These are phyloP conservation scores for Choanephora cucurbitarum DNA, from an alignment of 371 early-diverging fungal genomes.

Conservation along the genomic window DNA sequence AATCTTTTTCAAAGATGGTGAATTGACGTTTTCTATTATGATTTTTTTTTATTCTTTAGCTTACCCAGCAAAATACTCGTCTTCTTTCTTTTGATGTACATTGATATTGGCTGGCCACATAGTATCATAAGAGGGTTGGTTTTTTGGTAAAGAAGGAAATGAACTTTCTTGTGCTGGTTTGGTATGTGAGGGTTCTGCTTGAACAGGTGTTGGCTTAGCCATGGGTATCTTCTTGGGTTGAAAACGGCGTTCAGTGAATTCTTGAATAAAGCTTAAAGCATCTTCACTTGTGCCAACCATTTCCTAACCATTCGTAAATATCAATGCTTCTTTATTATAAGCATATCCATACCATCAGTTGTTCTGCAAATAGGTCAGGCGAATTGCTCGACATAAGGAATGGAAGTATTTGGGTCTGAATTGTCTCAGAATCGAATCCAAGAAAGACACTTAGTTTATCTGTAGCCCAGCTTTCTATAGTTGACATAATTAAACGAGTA, in stretches of 20 bases:
- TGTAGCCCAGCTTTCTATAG: slow-evolving; percentile 38
- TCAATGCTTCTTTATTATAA: neutral
- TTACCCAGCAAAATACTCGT: slow-evolving; percentile 50
- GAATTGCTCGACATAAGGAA: slow-evolving; percentile 35
- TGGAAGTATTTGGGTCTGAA: slow-evolving; percentile 42
- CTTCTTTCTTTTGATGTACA: slow-evolving; percentile 51
- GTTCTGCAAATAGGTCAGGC: slow-evolving; percentile 37
- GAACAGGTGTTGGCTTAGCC: neutral
- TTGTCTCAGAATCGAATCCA: slow-evolving; percentile 50
- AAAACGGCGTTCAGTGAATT: slow-evolving; percentile 39
- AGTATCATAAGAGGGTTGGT: slow-evolving; percentile 17
- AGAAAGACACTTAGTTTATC: slow-evolving; percentile 47
- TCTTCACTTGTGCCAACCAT: slow-evolving; percentile 41
- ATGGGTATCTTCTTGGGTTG: slow-evolving; percentile 1
- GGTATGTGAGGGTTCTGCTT: slow-evolving; percentile 6
- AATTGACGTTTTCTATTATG: no score
- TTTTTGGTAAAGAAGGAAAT: slow-evolving; percentile 35
- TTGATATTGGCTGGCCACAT: slow-evolving; percentile 48
- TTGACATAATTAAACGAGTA: slow-evolving; percentile 3
- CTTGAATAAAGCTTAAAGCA: slow-evolving; percentile 34
- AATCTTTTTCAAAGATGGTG: no score
- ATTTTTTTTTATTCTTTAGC: no score
- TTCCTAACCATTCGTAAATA: slow-evolving; percentile 16
- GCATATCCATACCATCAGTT: slow-evolving; percentile 35
- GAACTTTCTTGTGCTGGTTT: slow-evolving; percentile 4